These are phyloP conservation scores for Beta corolliflora DNA, from an alignment of 179 eudicot genomes.

Conservation along the genomic window DNA sequence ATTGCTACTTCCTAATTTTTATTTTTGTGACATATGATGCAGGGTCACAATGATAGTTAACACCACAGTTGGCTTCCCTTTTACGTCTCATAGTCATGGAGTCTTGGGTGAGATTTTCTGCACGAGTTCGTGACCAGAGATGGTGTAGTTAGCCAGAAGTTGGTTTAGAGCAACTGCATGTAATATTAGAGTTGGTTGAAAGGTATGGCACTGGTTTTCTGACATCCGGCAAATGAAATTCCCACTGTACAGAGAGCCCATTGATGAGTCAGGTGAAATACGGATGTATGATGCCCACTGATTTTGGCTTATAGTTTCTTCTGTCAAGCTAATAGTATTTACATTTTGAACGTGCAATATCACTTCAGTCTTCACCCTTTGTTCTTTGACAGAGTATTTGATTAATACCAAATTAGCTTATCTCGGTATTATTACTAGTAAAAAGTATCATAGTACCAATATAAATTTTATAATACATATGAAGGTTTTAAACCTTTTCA, in stretches of 20 bases:
- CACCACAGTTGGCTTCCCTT: not conserved
- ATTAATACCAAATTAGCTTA: too few species aligned
- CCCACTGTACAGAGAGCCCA: slow-evolving; percentile 17
- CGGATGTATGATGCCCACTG: not conserved
- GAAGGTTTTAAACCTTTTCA: too few species aligned
- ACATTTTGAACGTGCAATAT: not conserved
- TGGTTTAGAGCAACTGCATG: not conserved
- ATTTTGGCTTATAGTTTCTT: not conserved
- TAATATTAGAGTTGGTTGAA: not conserved
- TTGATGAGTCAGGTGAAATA: not conserved
- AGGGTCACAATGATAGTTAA: slow-evolving; percentile 11
- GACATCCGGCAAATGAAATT: not conserved
- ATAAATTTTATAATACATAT: too few species aligned
- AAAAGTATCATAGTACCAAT: too few species aligned
- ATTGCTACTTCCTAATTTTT: not conserved
- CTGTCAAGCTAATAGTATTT: not conserved
- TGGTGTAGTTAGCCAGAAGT: not conserved
- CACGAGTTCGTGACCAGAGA: not conserved
- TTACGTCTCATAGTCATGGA: not conserved
- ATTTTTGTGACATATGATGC: slow-evolving; percentile 21
- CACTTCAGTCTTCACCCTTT: too few species aligned
- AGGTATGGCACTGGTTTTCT: not conserved
- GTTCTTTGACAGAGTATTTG: too few species aligned
- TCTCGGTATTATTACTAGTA: too few species aligned
- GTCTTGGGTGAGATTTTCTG: not conserved